phyloP scores from a whole-genome alignment of 1,284 basidiomycete genomes.

The Heliocybe sulcata region DNA sequence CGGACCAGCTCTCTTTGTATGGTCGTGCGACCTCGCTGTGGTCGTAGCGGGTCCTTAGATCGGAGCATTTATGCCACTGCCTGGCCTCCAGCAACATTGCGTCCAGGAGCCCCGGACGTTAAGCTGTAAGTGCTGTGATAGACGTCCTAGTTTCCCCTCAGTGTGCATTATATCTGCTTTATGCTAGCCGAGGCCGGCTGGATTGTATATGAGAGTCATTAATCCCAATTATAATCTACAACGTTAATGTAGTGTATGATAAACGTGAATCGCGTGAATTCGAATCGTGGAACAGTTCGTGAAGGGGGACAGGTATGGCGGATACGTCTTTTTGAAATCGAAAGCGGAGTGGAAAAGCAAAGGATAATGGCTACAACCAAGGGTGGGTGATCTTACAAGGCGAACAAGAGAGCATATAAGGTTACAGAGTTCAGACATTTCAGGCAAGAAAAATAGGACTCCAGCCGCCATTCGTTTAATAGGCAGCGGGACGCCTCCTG shows the following conservation, averaged over 20 bases:
- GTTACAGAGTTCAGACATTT: background rate
- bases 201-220: background rate
- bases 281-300: background rate
- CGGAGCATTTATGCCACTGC: too few relatives aligned
- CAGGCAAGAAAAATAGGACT: background rate
- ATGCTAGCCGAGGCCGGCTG: too few relatives aligned
- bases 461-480: background rate
- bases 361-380: background rate
- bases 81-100: too few relatives aligned
- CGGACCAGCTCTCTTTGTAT: too few relatives aligned
- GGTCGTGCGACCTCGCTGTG: too few relatives aligned
- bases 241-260: background rate
- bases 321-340: background rate
- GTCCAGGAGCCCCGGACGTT: too few relatives aligned
- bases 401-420: background rate
- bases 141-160: too few relatives aligned
- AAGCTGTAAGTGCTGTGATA: too few relatives aligned
- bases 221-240: background rate
- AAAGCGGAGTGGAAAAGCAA: background rate
- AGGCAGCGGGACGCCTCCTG: slow-evolving; percentile 27
- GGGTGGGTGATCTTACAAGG: background rate
- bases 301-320: background rate
- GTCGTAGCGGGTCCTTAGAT: too few relatives aligned
- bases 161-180: too few relatives aligned
- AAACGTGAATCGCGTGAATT: background rate